Conservation (phyloP, 306 rosid genomes). For the Sesbania bispinosa region DNA sequence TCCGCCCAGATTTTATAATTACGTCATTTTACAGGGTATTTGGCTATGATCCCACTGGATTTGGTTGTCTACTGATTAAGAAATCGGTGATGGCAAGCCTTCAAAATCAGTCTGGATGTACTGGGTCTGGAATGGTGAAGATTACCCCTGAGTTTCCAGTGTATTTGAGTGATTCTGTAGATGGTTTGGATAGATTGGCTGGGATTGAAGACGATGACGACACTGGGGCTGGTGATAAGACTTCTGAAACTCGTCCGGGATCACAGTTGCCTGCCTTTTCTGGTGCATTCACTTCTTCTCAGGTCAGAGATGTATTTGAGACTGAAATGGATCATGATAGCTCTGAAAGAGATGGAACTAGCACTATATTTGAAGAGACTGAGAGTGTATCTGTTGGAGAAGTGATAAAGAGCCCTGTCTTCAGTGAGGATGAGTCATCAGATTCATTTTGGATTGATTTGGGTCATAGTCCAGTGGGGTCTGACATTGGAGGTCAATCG, state of each 20-base stretch:
- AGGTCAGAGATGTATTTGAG: conserved; percentile 91
- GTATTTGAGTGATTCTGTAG: conserved; percentile 84
- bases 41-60: conserved; percentile 94
- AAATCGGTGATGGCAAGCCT: conserved; percentile 86
- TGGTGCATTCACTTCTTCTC: conserved; percentile 84
- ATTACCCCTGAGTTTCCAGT: conserved; percentile 85
- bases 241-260: conserved; percentile 59
- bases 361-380: conserved; percentile 93
- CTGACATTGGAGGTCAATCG: conserved; percentile 53
- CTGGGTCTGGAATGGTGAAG: conserved; percentile 97
- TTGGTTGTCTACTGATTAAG: conserved; percentile 93
- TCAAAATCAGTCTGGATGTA: conserved; percentile 82
- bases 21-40: conserved; percentile 97
- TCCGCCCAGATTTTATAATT: conserved; percentile 91
- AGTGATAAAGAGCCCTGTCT: conserved; percentile 94
- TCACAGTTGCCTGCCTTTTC: conserved; percentile 89
- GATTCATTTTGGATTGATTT: conserved; percentile 94
- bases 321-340: conserved; percentile 92
- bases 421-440: conserved; percentile 93
- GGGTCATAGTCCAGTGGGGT: conserved; percentile 94
- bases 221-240: conserved; percentile 42
- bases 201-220: conserved; percentile 65
- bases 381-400: conserved; percentile 92
- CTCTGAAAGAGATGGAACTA: conserved; percentile 86
- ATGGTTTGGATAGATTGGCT: conserved; percentile 65